phyloP scores from a whole-genome alignment of 176 grass and related monocot species.

The Dactylis glomerata region DNA sequence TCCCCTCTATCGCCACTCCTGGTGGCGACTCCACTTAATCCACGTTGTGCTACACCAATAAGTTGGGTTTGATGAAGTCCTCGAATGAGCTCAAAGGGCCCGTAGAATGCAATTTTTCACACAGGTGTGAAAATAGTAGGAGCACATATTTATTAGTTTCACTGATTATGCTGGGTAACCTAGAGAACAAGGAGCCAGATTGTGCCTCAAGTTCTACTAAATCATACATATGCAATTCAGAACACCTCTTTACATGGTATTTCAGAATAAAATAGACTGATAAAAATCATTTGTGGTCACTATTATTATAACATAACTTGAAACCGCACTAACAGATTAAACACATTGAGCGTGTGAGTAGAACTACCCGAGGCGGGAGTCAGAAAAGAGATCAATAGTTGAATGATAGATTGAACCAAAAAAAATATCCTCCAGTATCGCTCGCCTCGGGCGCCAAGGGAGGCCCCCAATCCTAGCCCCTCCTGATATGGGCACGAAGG shows the following conservation, averaged over 20 bases:
- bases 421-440: no score
- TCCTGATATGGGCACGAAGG: no score
- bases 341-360: no score
- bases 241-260: not conserved
- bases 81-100: not conserved
- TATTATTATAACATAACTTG: not conserved
- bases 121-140: not conserved
- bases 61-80: not conserved
- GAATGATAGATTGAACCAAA: no score
- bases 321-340: not conserved
- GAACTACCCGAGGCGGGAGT: no score
- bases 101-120: not conserved
- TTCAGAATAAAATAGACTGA: not conserved
- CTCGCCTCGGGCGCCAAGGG: no score
- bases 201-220: not conserved
- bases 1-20: not conserved
- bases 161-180: not conserved
- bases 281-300: not conserved
- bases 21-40: not conserved
- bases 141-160: not conserved
- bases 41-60: not conserved
- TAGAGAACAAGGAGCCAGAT: not conserved
- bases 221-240: not conserved
- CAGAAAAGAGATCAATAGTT: no score
- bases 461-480: no score